phyloP scores from a whole-genome alignment of 495 filamentous ascomycete genomes.

The Achaetomiella virescens region DNA sequence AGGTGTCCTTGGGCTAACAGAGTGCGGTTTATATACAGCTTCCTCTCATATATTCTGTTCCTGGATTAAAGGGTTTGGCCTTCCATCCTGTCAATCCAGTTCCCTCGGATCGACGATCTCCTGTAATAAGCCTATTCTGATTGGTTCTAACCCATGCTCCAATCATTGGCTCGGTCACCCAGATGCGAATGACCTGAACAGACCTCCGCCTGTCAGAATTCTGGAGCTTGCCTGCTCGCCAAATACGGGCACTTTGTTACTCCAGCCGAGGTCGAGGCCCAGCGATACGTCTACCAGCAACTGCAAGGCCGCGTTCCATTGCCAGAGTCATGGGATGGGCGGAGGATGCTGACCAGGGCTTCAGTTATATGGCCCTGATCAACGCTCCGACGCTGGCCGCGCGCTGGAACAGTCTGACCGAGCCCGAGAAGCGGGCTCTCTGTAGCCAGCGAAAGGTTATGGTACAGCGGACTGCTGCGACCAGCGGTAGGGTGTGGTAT shows the following conservation, averaged over 20 bases:
- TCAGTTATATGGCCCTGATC: slow-evolving; percentile 28
- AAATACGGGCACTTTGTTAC: neutral
- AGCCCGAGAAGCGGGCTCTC: slow-evolving; percentile 21
- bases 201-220: neutral
- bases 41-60: too few species aligned
- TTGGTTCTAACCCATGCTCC: too few species aligned
- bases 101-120: too few species aligned
- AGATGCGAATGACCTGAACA: neutral
- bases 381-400: slow-evolving; percentile 22
- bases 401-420: slow-evolving; percentile 23
- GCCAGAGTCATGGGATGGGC: slow-evolving; percentile 3
- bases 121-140: too few species aligned
- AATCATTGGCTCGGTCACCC: too few species aligned
- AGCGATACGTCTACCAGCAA: neutral
- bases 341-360: slow-evolving; percentile 18
- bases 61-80: too few species aligned
- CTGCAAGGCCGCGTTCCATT: neutral
- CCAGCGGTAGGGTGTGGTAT: too few species aligned
- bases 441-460: slow-evolving; percentile 27
- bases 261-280: neutral
- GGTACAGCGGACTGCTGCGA: too few species aligned
- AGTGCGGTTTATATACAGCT: too few species aligned
- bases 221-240: neutral
- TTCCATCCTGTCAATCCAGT: too few species aligned
- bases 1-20: too few species aligned